A percentile compares a stretch with the other conserved stretches of the same genome.
phyloP scores from a whole-genome alignment of 305 asterid species.

The Fraxinus floribunda region DNA sequence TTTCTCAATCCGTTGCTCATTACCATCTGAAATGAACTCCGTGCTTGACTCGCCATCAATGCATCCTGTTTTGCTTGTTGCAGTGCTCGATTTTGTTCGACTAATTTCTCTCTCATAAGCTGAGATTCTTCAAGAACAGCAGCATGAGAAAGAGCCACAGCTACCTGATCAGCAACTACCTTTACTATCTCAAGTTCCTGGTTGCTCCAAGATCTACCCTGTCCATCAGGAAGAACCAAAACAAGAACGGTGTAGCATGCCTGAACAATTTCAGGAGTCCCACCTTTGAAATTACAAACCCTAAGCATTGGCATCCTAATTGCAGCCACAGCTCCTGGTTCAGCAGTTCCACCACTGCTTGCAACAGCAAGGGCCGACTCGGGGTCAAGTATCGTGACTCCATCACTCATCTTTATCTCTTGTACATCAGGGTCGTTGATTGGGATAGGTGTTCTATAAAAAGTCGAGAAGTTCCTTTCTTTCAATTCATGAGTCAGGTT shows the following conservation, averaged over 20 bases:
- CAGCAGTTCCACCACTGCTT: conserved; percentile 61
- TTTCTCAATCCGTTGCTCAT: conserved; percentile 91
- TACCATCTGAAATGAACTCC: conserved; percentile 79
- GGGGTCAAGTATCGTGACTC: conserved; percentile 61
- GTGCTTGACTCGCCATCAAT: conserved; percentile 79
- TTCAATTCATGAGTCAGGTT: conserved; percentile 66
- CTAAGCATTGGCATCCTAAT: conserved; percentile 96
- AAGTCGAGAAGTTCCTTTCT: conserved; percentile 48
- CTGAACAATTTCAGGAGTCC: conserved; percentile 86
- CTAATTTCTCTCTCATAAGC: conserved; percentile 77
- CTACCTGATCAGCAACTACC: conserved; percentile 95
- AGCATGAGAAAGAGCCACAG: conserved; percentile 97
- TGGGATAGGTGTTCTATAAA: conserved; percentile 42
- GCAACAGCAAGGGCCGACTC: conserved; percentile 66
- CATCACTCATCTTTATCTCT: conserved; percentile 58
- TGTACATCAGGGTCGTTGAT: conserved; percentile 61
- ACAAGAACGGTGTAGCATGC: conserved; percentile 89
- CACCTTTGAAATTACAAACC: conserved; percentile 87
- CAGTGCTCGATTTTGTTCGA: conserved; percentile 74
- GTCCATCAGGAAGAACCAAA: conserved; percentile 73
- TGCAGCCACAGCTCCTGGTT: conserved; percentile 80
- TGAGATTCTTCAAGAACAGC: conserved; percentile 95
- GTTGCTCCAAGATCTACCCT: conserved; percentile 60
- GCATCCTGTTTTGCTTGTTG: conserved; percentile 88
- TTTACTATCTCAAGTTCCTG: conserved; percentile 88